Conservation (phyloP, 179 eudicot genomes). For the Gypsophila paniculata region DNA sequence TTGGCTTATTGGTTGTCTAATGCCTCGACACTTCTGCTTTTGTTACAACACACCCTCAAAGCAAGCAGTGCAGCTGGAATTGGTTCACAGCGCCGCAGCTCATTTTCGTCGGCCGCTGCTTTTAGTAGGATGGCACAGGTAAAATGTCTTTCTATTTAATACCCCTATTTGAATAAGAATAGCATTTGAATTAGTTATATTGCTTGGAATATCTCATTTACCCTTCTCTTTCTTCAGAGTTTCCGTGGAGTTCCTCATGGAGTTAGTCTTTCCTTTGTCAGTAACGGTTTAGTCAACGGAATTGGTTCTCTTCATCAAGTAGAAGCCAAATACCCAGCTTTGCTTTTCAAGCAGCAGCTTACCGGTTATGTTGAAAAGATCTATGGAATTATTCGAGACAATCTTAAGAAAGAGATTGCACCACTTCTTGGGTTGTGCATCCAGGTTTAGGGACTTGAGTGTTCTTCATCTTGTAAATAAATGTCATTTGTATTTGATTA, state of each 20-base stretch:
- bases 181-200: constrained; percentile 1
- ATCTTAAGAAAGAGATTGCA: constrained; percentile 87
- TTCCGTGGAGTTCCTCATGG: constrained; percentile 81
- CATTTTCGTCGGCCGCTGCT: constrained; percentile 59
- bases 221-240: constrained; percentile 40
- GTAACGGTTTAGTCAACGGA: constrained; percentile 54
- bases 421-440: constrained; percentile 87
- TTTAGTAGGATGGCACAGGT: constrained; percentile 81
- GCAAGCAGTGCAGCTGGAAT: constrained; percentile 87
- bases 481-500: constrained; percentile 9
- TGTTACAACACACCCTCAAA: constrained; percentile 87
- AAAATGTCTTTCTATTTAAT: constrained; percentile 10
- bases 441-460: constrained; percentile 46
- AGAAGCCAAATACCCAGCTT: constrained; percentile 96
- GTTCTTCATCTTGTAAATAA: background rate
- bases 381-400: constrained; percentile 86
- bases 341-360: constrained; percentile 95
- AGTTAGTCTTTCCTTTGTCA: constrained; percentile 51
- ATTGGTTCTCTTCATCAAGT: constrained; percentile 66
- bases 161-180: background rate
- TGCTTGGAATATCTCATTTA: constrained; percentile 14
- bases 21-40: constrained; percentile 77
- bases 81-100: constrained; percentile 76
- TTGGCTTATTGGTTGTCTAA: constrained; percentile 95
- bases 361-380: constrained; percentile 95